Base-by-base conservation (phyloP, 2,329 filamentous ascomycete genomes). In the Colletotrichum sp. region DNA sequence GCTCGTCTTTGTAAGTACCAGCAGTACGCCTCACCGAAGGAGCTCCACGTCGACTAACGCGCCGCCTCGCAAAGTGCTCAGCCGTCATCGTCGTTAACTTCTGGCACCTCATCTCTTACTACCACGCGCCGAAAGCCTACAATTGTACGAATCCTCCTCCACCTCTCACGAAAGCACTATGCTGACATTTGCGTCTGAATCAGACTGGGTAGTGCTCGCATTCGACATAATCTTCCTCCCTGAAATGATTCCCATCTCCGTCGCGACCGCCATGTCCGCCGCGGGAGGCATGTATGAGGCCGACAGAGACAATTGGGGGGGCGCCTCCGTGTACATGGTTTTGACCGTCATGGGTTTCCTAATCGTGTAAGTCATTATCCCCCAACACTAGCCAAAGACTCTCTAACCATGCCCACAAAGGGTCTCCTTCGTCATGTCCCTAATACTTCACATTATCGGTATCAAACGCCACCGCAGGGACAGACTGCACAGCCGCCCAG, bases 91-190 rank as follows among this genome's bases (percentile, higher is more conserved):
- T 88, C 73, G 81, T 85, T 43, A 84, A 84, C 64, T 82, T 87
- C 75, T 92, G 91, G 82, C 82, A 86, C 67, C 80, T 90, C 13
- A 81, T 87, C 18, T 85, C 87, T n/a, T 82, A 85, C 57, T 84
- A 83, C 48, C 83, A 83, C 26, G 79, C 82, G 1, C 83, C 85
- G n/a, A 80, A 81, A 4, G 78, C 84, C 24, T 90, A 88, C 82
- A 92, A 91, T 81, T 75, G 64, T 66, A 66, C 26, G 39, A 15
- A n/a, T 28, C 26, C 21, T 26, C 10, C 13, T 43, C 15, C 8
- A 16, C 13, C 21, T 21, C 15, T 48, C 32, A 24, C 4, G 32
- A 18, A 16, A 65, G 15, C 36, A 43, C 16, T 7, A 13, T 26
- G 24, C 7, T 65, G 34, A 65, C 36, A 34, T 10, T 16, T 89